Percentiles rank a stretch among this genome's conserved stretches.
Evolutionary conservation across 371 early-diverging fungal species (phyloP).

Genomic region (Rhizopus arrhizus): DNA sequence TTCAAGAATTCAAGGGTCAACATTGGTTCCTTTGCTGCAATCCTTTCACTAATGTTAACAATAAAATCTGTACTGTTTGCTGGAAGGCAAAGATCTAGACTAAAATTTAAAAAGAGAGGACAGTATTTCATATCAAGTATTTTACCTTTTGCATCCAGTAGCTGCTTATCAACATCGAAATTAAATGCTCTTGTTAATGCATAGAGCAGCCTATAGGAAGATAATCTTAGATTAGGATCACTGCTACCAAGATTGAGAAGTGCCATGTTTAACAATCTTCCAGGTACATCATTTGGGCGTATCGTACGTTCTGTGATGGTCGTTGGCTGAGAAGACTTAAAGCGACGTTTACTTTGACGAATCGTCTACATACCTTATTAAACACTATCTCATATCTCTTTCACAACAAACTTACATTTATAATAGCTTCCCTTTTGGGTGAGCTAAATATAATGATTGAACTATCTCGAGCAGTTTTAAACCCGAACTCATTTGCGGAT

Average conservation of each 20-base stretch:
- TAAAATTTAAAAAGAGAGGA: no score
- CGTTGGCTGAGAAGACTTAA: conserved; percentile 62
- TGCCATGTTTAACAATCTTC: conserved; percentile 90
- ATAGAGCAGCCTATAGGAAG: conserved; percentile 84
- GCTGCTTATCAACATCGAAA: conserved; percentile 76
- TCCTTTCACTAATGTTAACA: conserved; percentile 70
- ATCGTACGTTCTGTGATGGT: conserved; percentile 68
- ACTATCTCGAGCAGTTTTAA: conserved; percentile 66
- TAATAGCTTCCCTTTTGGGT: conserved; percentile 72
- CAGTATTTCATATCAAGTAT: neutral
- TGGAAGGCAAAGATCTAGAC: conserved; percentile 79
- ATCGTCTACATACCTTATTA: conserved; percentile 40
- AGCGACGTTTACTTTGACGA: conserved; percentile 68
- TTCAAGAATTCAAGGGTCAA: conserved; percentile 85
- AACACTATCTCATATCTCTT: neutral
- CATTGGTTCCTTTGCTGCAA: conserved; percentile 73
- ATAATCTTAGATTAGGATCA: conserved; percentile 73
- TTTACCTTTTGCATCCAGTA: conserved; percentile 72
- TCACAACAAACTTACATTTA: conserved; percentile 32
- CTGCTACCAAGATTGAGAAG: conserved; percentile 80
- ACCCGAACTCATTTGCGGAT: conserved; percentile 71
- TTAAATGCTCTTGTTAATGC: conserved; percentile 75
- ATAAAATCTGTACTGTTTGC: conserved; percentile 82
- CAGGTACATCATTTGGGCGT: conserved; percentile 86
- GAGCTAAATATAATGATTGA: conserved; percentile 63